These are phyloP conservation scores for Aspergillus chevalieri DNA, from an alignment of 2,329 filamentous ascomycete species.

Conservation along the genomic window DNA sequence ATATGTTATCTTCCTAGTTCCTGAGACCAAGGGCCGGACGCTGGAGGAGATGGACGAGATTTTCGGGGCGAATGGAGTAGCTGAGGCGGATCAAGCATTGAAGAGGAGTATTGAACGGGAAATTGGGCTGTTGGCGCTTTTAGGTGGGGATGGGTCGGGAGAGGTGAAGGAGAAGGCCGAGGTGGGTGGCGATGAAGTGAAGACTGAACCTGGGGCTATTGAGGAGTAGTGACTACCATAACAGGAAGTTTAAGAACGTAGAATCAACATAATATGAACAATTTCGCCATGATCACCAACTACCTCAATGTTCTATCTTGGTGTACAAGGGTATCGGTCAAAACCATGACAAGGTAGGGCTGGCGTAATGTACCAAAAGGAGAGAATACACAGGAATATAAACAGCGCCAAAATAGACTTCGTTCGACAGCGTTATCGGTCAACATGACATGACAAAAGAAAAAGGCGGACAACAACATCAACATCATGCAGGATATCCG, in stretches of 20 bases:
- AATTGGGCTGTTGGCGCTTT: constrained; percentile 22
- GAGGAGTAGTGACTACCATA: too few species aligned
- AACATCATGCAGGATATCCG: constrained; percentile 4
- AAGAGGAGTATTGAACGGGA: constrained; percentile 24
- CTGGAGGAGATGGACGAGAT: constrained; percentile 36
- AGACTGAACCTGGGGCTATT: background rate
- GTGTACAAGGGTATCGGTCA: constrained; percentile 16
- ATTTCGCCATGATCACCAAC: background rate
- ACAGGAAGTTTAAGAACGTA: background rate
- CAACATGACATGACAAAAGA: background rate
- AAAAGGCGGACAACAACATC: background rate
- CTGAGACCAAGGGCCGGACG: constrained; percentile 33
- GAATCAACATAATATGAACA: background rate
- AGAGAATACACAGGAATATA: constrained; percentile 1
- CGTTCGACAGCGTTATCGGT: constrained; percentile 2
- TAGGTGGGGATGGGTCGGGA: constrained; percentile 15
- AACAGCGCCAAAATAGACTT: constrained; percentile 3
- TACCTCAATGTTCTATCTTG: background rate
- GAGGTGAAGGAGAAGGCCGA: background rate
- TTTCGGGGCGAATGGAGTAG: constrained; percentile 29
- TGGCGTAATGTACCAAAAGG: constrained; percentile 3
- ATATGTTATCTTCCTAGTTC: constrained; percentile 24
- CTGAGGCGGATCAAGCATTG: constrained; percentile 20
- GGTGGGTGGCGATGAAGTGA: background rate
- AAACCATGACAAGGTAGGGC: constrained; percentile 4